Evolutionary conservation across 495 filamentous ascomycete genomes (phyloP), one percentile per base, ranked within the genome.

Genomic region (Polyplosphaeria fusca): DNA sequence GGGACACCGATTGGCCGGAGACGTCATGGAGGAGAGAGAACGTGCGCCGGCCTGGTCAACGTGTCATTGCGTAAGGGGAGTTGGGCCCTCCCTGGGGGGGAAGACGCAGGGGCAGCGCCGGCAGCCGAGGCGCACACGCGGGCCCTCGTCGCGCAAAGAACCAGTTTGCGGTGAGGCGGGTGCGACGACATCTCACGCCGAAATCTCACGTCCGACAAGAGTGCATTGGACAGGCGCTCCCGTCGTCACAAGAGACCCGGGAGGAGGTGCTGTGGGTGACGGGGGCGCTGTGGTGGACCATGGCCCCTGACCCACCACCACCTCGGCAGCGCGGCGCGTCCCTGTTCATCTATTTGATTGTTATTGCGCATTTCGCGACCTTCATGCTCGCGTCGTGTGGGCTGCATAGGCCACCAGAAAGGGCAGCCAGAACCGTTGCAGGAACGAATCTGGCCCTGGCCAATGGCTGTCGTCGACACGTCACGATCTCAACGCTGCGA

Each of bases 281-380:
- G 26, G 18, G 19, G 16, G 43, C 7, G 43, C 26, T 12, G 12
- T 4, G 18, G 23, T 11, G 12, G 4, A 24, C 5, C 43, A 46
- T n/a, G 25, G 22, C 45, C 45, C 45, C 45, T 48, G 45, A 30
- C n/a, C n/a, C n/a, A 7, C 11, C 16, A 3, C 24, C 18, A 4
- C 9, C 14, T 5, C 12, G 23, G 45, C 16, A 27, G 14, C 23
- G 11, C 45, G 18, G n/a, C 45, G 45, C 27, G 45, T 48, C 45
- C 24, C 9, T 30, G n/a, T 48, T 48, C 45, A 35, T n/a, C 16
- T 27, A 35, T 48, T 48, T 48, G 27, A 27, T 32, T 48, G 25
- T 48, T 48, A n/a, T 7, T 27, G 20, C 25, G 27, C 45, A 3
- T 27, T 3, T 3, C 14, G 3, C 12, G 13, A 4, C 27, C 13